Evolutionary conservation across 345 rosid genomes (phyloP).

Genomic region (Barbarea vulgaris): DNA sequence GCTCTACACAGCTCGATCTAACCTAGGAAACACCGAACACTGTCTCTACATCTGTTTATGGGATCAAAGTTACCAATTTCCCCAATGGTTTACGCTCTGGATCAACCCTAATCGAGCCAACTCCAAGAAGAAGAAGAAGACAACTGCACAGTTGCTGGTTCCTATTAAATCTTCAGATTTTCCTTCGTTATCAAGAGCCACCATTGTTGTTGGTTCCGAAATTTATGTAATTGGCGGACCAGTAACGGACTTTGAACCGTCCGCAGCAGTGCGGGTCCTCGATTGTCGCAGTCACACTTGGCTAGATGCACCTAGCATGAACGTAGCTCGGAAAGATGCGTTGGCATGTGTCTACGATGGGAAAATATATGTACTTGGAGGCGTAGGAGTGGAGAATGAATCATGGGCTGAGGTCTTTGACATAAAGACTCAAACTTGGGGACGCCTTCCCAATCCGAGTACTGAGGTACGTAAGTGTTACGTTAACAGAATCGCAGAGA

Average conservation of each 20-base stretch:
- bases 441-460: neutral
- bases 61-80: neutral
- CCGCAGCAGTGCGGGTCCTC: neutral
- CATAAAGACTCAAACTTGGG: no score
- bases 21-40: neutral
- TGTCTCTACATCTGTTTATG: neutral
- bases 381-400: no score
- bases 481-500: no score
- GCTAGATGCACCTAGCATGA: neutral
- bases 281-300: neutral
- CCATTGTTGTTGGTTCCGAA: neutral
- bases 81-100: neutral
- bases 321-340: neutral
- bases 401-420: no score
- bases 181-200: neutral
- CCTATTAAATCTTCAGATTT: neutral
- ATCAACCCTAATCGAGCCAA: neutral
- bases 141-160: neutral
- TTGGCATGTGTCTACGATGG: neutral
- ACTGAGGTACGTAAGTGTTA: no score
- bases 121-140: neutral
- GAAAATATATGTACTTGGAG: neutral
- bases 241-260: neutral
- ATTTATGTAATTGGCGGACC: neutral
- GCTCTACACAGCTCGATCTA: neutral